A percentile compares a stretch with the other conserved stretches of the same genome.
phyloP scores from a whole-genome alignment of 2,329 filamentous ascomycete species.

The Fusarium pseudonygamai region DNA sequence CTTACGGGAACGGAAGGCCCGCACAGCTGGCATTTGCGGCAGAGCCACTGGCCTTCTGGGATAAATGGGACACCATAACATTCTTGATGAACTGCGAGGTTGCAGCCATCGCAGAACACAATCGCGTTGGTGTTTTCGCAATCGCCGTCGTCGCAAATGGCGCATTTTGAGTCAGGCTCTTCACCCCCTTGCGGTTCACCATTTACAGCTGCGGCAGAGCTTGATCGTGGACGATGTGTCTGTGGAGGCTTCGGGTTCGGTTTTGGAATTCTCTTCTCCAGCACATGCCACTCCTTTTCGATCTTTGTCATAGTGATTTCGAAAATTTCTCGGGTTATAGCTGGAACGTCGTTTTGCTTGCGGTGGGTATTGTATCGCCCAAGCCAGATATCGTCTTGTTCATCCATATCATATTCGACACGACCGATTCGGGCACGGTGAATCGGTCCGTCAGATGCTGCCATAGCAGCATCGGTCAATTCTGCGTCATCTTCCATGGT shows the following conservation, averaged over 20 bases:
- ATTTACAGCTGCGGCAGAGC: slow-evolving; percentile 94
- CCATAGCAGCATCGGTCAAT: slow-evolving; percentile 45
- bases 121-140: slow-evolving; percentile 99
- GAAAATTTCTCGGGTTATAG: slow-evolving; percentile 92
- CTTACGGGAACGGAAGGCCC: slow-evolving; percentile 86
- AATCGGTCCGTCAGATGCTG: slow-evolving; percentile 44
- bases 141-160: slow-evolving; percentile 98
- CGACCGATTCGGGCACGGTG: slow-evolving; percentile 68
- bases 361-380: slow-evolving; percentile 83
- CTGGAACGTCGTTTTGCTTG: slow-evolving; percentile 76
- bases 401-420: slow-evolving; percentile 99
- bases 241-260: slow-evolving; percentile 96
- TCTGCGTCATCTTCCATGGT: slow-evolving; percentile 69
- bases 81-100: slow-evolving; percentile 96
- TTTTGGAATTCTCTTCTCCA: slow-evolving; percentile 97
- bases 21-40: slow-evolving; percentile 94
- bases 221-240: slow-evolving; percentile 90
- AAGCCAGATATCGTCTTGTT: slow-evolving; percentile 97
- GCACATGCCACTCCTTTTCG: slow-evolving; percentile 96
- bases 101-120: slow-evolving; percentile 98
- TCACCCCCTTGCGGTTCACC: slow-evolving; percentile 86
- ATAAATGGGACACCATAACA: slow-evolving; percentile 99
- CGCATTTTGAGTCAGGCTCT: slow-evolving; percentile 96
- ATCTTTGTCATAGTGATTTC: slow-evolving; percentile 99
- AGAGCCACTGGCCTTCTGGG: slow-evolving; percentile 97